Base-by-base conservation (phyloP, 2,329 filamentous ascomycete genomes). In the Ascochyta koolunga region DNA sequence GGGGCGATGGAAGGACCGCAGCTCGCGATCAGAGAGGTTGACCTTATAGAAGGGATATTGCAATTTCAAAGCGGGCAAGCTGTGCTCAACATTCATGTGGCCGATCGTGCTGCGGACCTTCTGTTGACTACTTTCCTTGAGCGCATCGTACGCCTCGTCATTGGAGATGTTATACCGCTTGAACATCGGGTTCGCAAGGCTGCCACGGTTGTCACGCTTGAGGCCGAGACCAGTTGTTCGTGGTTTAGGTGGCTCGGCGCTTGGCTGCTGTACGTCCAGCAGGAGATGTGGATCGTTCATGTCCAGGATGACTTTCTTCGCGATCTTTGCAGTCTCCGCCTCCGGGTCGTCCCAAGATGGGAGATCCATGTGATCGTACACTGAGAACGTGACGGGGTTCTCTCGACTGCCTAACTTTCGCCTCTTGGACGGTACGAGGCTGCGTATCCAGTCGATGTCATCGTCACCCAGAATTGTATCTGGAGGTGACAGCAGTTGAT, bases 1-100 rank as follows among this genome's bases (percentile, higher is more conserved):
- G 18, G 92, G 92, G 8, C 93, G 86, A 73, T 97, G 93, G 76
- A 93, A 96, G 33, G 90, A 89, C 78, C 92, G 75, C 73, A 92
- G 79, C 78, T 93, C 77, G 77, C 89, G 80, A 58, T 83, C 82
- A 24, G 86, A 83, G 18, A 97, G 81, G 68, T 89, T 91, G 50
- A 95, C 91, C 69, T 90, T 91, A 79, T 98, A 99, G 80, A 96
- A 98, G 33, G 95, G 95, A 85, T 91, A 98, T 59, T 96, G 90
- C 35, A 99, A 79, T 69, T 93, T 93, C 68, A 93, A 81, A 10
- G 95, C 95, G 15, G 95, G 93, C 80, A 96, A 82, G 74, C 90
- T 93, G 77, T 99, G 95, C 73, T 99, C 95, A 36, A 99, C 88
- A n/a, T 89, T 87, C 58, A 96, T 86, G 69, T 93, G 93, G 39